phyloP scores from a whole-genome alignment of 83 land plant species.

The Thuja plicata region DNA sequence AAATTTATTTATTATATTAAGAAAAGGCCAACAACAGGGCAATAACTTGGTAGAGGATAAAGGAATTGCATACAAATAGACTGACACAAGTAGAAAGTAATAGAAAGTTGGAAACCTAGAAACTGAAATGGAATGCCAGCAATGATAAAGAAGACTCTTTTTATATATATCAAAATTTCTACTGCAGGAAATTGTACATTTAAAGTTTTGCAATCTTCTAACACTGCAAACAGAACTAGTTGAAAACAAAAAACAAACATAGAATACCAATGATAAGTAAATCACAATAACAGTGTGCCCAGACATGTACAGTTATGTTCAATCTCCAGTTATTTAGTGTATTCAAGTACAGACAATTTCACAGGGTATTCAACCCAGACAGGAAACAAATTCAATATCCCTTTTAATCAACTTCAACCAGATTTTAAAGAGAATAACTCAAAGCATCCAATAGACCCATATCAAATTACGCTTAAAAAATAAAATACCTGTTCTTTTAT shows the following conservation, averaged over 20 bases:
- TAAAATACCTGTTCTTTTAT: constrained; percentile 4
- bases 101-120: background rate
- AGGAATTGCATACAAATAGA: background rate
- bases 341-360: background rate
- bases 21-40: background rate
- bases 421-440: background rate
- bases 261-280: background rate
- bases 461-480: background rate
- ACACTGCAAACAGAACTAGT: background rate
- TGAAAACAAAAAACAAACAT: background rate
- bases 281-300: background rate
- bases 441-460: background rate
- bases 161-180: background rate
- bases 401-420: background rate
- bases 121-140: background rate
- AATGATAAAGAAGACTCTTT: background rate
- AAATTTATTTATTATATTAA: too few relatives aligned
- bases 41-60: background rate
- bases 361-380: background rate
- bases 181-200: background rate
- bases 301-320: background rate
- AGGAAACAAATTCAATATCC: background rate
- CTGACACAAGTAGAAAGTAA: background rate
- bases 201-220: background rate
- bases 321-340: background rate